phyloP scores from a whole-genome alignment of 208 protist genomes.

The Acanthamoeba royreba region DNA sequence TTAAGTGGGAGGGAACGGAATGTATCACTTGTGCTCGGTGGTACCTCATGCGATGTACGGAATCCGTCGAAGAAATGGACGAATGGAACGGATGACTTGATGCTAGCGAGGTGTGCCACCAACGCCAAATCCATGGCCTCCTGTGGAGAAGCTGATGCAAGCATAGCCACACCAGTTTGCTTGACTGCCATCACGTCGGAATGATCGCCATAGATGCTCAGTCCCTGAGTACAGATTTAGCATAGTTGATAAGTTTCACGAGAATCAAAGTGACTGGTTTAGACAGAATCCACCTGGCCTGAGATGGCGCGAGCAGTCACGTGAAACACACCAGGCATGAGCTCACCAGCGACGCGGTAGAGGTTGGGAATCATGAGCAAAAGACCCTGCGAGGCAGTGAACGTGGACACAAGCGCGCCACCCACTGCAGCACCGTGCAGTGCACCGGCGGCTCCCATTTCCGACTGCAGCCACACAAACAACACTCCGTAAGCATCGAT shows the following conservation, averaged over 20 bases:
- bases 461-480: slow-evolving; percentile 74
- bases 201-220: slow-evolving; percentile 79
- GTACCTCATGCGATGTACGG: slow-evolving; percentile 68
- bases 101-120: slow-evolving; percentile 75
- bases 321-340: slow-evolving; percentile 78
- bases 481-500: slow-evolving; percentile 50
- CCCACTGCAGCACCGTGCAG: slow-evolving; percentile 70
- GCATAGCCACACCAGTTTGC: slow-evolving; percentile 73
- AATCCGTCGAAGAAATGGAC: slow-evolving; percentile 80
- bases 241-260: too few relatives aligned
- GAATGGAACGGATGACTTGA: slow-evolving; percentile 71
- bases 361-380: slow-evolving; percentile 86
- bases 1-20: not conserved
- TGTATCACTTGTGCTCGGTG: not conserved
- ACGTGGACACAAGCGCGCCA: slow-evolving; percentile 75
- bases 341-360: slow-evolving; percentile 83
- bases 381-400: slow-evolving; percentile 82
- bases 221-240: slow-evolving; percentile 50
- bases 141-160: slow-evolving; percentile 72
- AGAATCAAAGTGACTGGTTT: too few relatives aligned
- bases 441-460: slow-evolving; percentile 79
- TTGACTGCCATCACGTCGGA: slow-evolving; percentile 76
- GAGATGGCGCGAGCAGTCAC: slow-evolving; percentile 74
- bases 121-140: slow-evolving; percentile 76
- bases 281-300: not conserved